Evolutionary conservation across 208 protist genomes (phyloP).

Genomic region (Wallacemonas sp.): DNA sequence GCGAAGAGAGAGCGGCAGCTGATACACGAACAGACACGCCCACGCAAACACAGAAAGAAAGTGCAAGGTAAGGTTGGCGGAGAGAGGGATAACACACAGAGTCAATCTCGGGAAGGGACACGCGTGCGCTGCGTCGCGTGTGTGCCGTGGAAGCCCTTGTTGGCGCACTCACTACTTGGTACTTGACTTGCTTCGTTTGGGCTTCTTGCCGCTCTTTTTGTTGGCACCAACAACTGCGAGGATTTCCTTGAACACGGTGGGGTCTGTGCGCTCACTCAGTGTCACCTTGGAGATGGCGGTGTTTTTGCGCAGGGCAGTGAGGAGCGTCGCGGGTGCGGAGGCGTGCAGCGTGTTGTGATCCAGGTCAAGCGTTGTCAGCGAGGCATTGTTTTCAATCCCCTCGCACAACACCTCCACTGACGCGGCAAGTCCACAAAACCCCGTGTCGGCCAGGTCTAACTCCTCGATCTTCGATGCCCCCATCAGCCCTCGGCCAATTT

Average conservation of each 20-base stretch:
- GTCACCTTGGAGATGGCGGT: constrained; percentile 41
- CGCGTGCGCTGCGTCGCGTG: too few relatives aligned
- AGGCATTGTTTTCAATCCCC: constrained; percentile 58
- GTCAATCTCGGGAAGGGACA: background rate
- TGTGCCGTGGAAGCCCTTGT: too few relatives aligned
- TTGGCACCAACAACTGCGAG: constrained; percentile 51
- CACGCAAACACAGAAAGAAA: constrained; percentile 14
- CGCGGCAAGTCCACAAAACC: constrained; percentile 54
- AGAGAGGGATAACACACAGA: background rate
- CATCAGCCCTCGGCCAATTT: constrained; percentile 55
- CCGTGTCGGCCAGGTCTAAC: constrained; percentile 81
- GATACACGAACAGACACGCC: background rate
- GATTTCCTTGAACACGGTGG: constrained; percentile 64
- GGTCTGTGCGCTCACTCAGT: constrained; percentile 68
- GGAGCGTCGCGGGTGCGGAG: constrained; percentile 43
- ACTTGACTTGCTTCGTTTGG: constrained; percentile 32
- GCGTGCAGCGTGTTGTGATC: constrained; percentile 75
- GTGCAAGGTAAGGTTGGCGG: constrained; percentile 1
- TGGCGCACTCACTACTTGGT: too few relatives aligned
- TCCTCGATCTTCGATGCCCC: constrained; percentile 59
- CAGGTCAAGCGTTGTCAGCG: constrained; percentile 65
- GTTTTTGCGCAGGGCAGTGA: constrained; percentile 62
- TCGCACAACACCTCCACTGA: constrained; percentile 80
- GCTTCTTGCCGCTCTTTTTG: constrained; percentile 34
- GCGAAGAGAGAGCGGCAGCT: background rate